These are phyloP conservation scores for Chlorophyllum brunneum DNA, from an alignment of 768 basidiomycete species.

Conservation along the genomic window DNA sequence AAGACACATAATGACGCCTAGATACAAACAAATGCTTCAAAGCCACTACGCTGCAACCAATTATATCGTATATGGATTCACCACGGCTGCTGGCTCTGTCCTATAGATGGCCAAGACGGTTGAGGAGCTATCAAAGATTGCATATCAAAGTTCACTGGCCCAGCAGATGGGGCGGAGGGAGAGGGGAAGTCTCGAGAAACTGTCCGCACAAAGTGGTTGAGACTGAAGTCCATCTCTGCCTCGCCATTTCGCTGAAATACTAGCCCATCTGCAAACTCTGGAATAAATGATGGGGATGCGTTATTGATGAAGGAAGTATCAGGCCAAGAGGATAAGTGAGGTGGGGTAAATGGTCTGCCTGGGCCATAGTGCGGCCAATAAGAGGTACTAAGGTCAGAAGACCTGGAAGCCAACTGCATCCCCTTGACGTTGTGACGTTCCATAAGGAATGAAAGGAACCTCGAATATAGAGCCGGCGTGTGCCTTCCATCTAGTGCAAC, in stretches of 20 bases:
- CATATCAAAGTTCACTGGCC: constrained; percentile 4
- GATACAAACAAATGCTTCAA: too few relatives aligned
- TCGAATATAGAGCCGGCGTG: constrained; percentile 53
- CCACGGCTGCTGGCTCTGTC: constrained; percentile 1
- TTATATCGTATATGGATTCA: not conserved
- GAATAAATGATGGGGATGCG: not conserved
- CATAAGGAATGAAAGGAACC: constrained; percentile 49
- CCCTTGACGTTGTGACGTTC: constrained; percentile 12
- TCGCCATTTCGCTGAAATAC: constrained; percentile 22
- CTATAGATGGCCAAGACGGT: not conserved
- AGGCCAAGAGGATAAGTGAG: constrained; percentile 39
- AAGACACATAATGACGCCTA: too few relatives aligned
- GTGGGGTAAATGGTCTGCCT: constrained; percentile 25
- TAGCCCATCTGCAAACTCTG: constrained; percentile 15
- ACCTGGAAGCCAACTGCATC: not conserved
- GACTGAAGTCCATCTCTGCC: constrained; percentile 44
- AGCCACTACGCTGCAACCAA: not conserved
- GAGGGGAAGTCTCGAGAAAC: constrained; percentile 24
- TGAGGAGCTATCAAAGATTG: constrained; percentile 3
- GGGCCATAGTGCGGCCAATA: not conserved
- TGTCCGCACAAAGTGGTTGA: constrained; percentile 40
- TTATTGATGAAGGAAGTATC: constrained; percentile 26
- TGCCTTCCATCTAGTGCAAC: constrained; percentile 55
- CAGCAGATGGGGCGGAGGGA: constrained; percentile 16
- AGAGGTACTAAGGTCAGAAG: not conserved